A percentile compares a stretch with the other conserved stretches of the same genome.
Conservation (phyloP, 2,329 filamentous ascomycete species). For the Trichoderma atrobrunneum region DNA sequence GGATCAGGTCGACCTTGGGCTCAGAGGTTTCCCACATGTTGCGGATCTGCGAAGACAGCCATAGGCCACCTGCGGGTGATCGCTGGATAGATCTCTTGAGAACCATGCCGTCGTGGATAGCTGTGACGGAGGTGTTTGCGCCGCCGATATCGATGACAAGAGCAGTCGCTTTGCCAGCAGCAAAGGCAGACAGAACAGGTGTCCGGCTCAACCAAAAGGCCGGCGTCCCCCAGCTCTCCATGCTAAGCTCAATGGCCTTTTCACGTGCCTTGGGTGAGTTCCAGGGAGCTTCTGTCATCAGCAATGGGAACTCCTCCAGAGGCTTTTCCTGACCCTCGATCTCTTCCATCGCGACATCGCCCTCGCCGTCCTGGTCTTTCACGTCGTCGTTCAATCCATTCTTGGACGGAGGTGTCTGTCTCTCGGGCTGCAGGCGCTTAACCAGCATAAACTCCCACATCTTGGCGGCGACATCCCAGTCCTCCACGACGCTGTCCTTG, state of each 20-base stretch:
- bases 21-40: constrained; percentile 70
- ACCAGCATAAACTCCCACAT: constrained; percentile 93
- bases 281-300: constrained; percentile 95
- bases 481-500: constrained; percentile 84
- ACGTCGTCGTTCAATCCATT: constrained; percentile 75
- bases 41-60: constrained; percentile 85
- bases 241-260: constrained; percentile 91
- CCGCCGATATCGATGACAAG: constrained; percentile 91
- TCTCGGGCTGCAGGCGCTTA: constrained; percentile 77
- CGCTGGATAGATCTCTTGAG: constrained; percentile 86
- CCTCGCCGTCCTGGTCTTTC: constrained; percentile 59
- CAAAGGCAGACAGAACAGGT: constrained; percentile 86
- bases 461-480: constrained; percentile 88
- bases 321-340: constrained; percentile 64
- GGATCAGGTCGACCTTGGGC: constrained; percentile 69
- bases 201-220: constrained; percentile 92
- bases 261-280: constrained; percentile 84
- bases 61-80: constrained; percentile 83
- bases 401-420: constrained; percentile 64
- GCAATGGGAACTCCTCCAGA: constrained; percentile 81
- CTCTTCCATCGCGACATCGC: constrained; percentile 58
- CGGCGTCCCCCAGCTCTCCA: constrained; percentile 94
- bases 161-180: constrained; percentile 87
- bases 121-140: constrained; percentile 82
- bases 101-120: constrained; percentile 91